Base-by-base conservation (phyloP, 208 protist species). In the Trypanosoma boissoni region DNA sequence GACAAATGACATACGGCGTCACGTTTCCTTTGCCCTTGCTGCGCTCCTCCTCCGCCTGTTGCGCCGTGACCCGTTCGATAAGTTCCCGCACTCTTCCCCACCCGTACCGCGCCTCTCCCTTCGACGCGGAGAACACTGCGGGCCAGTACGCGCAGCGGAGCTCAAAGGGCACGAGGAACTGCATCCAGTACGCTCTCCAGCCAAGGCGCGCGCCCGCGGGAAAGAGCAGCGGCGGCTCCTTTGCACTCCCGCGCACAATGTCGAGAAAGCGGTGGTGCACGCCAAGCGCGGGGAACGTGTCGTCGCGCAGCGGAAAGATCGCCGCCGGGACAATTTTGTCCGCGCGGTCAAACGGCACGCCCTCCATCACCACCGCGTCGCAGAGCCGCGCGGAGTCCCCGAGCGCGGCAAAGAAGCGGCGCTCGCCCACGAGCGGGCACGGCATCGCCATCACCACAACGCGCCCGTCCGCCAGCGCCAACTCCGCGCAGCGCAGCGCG, bases 231-330 rank as follows among this genome's bases (percentile, higher is more conserved):
- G 89, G 89, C 20, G 89, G 89, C 58, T 91, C 86, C 0, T 48
- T 49, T 0, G 44, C 18, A 20, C 44, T 61, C 14, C 18, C 58
- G 16, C 78, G 78, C 9, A 95, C 21, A 34, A 95, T 80, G 51
- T 91, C 81, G 31, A 91, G 69, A 58, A 86, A 92, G 51, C 84
- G 75, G 61, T 93, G 85, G 39, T 92, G 85, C 50, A 91, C 56
- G 1, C 79, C 83, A 8, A 95, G 54, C 0, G 77, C 75, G 26
- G 83, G 77, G 42, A 95, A 95, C 1, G 86, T 92, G 67, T 91
- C 63, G n/a, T 74, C 71, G 48, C 84, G 80, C 39, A 91, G 64
- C 2, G 86, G 89, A 41, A 95, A 70, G 26, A 95, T 72, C 3
- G 62, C 49, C 3, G 80, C 82, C 0, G 89, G 89, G 10, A 63